Base-by-base conservation (phyloP, 1,284 basidiomycete species). In the Ustilago lituana region DNA sequence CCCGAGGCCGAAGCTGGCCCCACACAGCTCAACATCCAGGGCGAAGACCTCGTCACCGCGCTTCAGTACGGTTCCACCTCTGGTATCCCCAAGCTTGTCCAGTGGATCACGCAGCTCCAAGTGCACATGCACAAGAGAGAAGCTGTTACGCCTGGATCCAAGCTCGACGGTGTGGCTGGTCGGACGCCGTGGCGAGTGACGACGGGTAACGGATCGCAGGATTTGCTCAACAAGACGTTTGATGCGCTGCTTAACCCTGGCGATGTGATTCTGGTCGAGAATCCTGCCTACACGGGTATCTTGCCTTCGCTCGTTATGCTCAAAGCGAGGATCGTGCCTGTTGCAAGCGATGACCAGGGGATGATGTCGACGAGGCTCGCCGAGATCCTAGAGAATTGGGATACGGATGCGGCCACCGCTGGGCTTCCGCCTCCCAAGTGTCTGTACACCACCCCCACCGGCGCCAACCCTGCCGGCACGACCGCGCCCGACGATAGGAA, bases 151-250 rank as follows among this genome's bases (percentile, higher is more conserved):
- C 55, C 59, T 14, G 59, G 50, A 0, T 73, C 67, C 23, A 69
- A 76, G 39, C 72, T 73, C 45, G 51, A 59, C 40, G 65, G 61
- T 26, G 58, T 65, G 6, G 63, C 65, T 5, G 74, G 68, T 19
- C 31, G 64, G 14, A 55, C 58, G 14, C 40, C 66, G 11, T 96
- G 92, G 92, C 84, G 86, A 38, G 82, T 95, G 4, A 89, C 88
- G 41, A 84, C 95, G 14, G 93, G 93, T 0, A 86, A 86, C 39
- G 94, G 94, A 6, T 91, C 90, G 33, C 93, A 95, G 83, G 93
- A 96, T 84, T 80, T 94, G 59, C 87, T 96, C 54, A 90, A 86
- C 84, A 53, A 78, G 86, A 84, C 85, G 2, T 87, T 88, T 77
- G 72, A 83, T 38, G 83, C 85, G 0, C 70, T 94, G 45, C 84